These are phyloP conservation scores for Onygenales sp. DNA, from an alignment of 2,329 filamentous ascomycete genomes.

Conservation along the genomic window DNA sequence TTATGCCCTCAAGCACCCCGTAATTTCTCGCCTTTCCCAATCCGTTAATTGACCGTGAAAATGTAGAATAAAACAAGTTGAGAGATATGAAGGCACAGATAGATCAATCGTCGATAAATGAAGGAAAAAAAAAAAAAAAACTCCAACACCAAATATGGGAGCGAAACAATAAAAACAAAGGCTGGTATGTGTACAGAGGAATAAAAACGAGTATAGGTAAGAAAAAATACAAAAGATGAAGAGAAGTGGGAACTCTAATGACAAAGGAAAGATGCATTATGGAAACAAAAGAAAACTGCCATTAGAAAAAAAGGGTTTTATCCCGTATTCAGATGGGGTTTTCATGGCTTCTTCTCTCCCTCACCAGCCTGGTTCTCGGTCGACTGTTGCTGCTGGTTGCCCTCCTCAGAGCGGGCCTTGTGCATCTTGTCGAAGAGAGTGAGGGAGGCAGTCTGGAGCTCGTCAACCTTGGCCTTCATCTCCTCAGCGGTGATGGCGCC, in stretches of 20 bases:
- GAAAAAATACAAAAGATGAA: slow-evolving; percentile 11
- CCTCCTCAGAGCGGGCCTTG: slow-evolving; percentile 71
- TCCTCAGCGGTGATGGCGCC: slow-evolving; percentile 74
- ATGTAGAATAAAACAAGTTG: neutral
- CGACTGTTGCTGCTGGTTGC: slow-evolving; percentile 43
- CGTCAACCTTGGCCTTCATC: slow-evolving; percentile 97
- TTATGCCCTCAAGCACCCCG: no score
- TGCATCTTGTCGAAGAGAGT: slow-evolving; percentile 99
- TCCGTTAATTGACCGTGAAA: neutral
- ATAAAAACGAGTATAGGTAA: slow-evolving; percentile 8
- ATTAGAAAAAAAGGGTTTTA: neutral
- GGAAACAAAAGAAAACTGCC: neutral
- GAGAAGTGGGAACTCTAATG: slow-evolving; percentile 12
- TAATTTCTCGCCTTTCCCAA: no score
- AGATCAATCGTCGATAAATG: slow-evolving; percentile 10
- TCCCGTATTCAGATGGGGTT: slow-evolving; percentile 9
- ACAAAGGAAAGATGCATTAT: slow-evolving; percentile 10
- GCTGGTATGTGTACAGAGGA: slow-evolving; percentile 16
- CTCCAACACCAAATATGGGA: slow-evolving; percentile 11
- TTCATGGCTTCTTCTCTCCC: slow-evolving; percentile 64
- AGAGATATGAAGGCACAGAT: neutral
- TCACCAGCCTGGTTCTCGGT: slow-evolving; percentile 41
- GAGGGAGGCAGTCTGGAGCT: slow-evolving; percentile 90
- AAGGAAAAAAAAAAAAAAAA: slow-evolving; percentile 17
- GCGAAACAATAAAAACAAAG: slow-evolving; percentile 12